Evolutionary conservation across 2,329 filamentous ascomycete species (phyloP).

Genomic region (Aureobasidium melanogenum): DNA sequence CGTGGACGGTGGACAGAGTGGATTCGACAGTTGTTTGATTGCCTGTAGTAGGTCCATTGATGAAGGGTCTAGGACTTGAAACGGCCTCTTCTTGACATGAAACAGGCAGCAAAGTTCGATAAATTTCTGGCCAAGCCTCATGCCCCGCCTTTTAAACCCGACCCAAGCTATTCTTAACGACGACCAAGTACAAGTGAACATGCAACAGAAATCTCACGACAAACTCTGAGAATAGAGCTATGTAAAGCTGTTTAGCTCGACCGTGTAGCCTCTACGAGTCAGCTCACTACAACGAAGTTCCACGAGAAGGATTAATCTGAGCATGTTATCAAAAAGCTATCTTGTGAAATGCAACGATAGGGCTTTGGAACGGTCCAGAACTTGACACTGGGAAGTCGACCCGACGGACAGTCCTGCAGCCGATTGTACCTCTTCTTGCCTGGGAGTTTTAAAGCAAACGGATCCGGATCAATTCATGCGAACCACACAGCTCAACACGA

Average conservation of each 20-base stretch:
- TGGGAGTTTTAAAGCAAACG: neutral
- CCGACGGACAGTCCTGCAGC: neutral
- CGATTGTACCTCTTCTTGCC: neutral
- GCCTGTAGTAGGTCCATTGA: neutral
- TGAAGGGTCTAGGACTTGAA: neutral
- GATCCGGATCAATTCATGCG: neutral
- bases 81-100: slow-evolving; percentile 2
- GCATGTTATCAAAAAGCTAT: no score
- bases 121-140: neutral
- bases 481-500: neutral
- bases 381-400: neutral
- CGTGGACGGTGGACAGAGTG: no score
- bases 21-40: neutral
- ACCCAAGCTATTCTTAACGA: neutral
- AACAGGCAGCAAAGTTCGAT: neutral
- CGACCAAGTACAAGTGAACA: neutral
- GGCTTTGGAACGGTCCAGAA: neutral
- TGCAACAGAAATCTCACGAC: neutral
- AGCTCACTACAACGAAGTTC: neutral
- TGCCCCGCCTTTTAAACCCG: neutral
- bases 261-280: neutral
- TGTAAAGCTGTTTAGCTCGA: neutral
- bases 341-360: neutral
- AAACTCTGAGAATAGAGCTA: neutral
- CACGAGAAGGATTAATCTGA: neutral